A percentile compares a stretch with the other conserved stretches of the same genome.
Evolutionary conservation across 352 stramenopile genomes (phyloP).

Genomic region (Globisporangium paroecandrum): DNA sequence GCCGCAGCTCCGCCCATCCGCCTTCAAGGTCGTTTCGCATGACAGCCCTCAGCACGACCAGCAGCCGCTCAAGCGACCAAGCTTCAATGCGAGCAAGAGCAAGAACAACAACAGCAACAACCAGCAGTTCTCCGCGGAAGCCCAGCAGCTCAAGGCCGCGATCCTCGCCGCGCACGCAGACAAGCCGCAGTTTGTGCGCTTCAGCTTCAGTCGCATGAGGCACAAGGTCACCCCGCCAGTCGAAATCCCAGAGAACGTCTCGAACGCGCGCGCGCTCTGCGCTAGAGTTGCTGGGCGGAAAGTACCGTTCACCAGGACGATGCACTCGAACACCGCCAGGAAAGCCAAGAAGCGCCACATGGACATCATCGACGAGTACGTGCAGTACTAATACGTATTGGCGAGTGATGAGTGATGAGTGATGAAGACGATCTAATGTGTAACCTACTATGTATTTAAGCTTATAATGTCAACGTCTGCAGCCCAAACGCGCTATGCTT

Average conservation of each 20-base stretch:
- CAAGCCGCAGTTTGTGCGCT: slow-evolving; percentile 9
- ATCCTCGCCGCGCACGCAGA: slow-evolving; percentile 7
- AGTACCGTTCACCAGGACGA: slow-evolving; percentile 7
- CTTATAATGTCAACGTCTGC: neutral
- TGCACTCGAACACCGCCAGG: neutral
- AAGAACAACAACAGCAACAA: neutral
- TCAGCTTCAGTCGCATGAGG: slow-evolving; percentile 13
- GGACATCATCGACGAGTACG: slow-evolving; percentile 8
- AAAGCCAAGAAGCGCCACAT: neutral
- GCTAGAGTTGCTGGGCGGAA: neutral
- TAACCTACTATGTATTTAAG: slow-evolving; percentile 4
- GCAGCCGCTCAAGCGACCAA: neutral
- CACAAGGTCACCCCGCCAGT: slow-evolving; percentile 11
- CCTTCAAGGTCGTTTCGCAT: slow-evolving; percentile 3
- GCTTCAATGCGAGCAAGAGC: neutral
- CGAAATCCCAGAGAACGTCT: slow-evolving; percentile 6
- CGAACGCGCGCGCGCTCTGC: neutral
- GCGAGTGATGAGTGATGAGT: neutral
- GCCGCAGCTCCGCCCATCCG: slow-evolving; percentile 4
- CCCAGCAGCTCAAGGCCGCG: slow-evolving; percentile 14
- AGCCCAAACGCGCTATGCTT: neutral
- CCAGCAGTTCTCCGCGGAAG: neutral
- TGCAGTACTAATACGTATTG: slow-evolving; percentile 2
- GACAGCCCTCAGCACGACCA: neutral
- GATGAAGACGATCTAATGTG: neutral